phyloP scores from a whole-genome alignment of 352 stramenopile species.

The Pythium phragmiticola region DNA sequence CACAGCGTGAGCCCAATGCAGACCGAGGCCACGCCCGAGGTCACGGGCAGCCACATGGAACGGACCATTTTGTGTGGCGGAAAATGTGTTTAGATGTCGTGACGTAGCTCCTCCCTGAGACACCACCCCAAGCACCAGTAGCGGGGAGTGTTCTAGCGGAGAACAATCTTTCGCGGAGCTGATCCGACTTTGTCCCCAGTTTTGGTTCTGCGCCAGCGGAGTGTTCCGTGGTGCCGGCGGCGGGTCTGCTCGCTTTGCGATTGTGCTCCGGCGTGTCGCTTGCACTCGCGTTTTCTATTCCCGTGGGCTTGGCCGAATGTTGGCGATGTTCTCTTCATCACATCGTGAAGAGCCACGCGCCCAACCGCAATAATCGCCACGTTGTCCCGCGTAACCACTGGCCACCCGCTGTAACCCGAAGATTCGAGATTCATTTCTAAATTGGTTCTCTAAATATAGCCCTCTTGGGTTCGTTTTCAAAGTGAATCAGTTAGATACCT shows the following conservation, averaged over 20 bases:
- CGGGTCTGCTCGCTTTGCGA: not conserved
- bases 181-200: not conserved
- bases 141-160: conserved; percentile 7
- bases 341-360: conserved; percentile 8
- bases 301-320: conserved; percentile 1
- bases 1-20: conserved; percentile 20
- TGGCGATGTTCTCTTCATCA: conserved; percentile 17
- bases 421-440: conserved; percentile 21
- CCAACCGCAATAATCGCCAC: conserved; percentile 10
- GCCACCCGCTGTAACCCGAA: conserved; percentile 7
- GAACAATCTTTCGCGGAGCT: not conserved
- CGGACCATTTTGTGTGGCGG: conserved; percentile 18
- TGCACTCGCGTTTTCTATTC: conserved; percentile 20
- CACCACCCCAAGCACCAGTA: not conserved
- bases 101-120: conserved; percentile 3
- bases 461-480: not conserved
- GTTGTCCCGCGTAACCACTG: conserved; percentile 19
- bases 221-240: conserved; percentile 7
- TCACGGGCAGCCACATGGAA: conserved; percentile 29
- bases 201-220: conserved; percentile 13
- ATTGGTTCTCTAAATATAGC: not conserved
- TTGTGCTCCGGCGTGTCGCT: conserved; percentile 17
- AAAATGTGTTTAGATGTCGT: not conserved
- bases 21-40: conserved; percentile 21
- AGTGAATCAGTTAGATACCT: not conserved